phyloP scores from a whole-genome alignment of 495 filamentous ascomycete genomes.

The Penicillium macrosclerotiorum region DNA sequence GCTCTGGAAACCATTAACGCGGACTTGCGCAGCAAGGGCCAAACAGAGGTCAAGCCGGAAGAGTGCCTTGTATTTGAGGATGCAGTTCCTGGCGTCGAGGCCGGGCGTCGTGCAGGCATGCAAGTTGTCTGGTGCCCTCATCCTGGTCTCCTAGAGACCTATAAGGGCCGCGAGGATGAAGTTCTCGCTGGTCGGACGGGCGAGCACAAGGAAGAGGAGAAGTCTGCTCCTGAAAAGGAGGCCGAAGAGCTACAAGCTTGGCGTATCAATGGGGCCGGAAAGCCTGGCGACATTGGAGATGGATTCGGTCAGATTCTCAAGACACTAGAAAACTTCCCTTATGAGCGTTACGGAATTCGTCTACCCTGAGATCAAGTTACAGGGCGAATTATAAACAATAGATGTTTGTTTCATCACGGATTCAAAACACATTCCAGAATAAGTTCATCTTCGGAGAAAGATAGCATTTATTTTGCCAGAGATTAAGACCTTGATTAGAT shows the following conservation, averaged over 20 bases:
- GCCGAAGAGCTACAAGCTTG: conserved; percentile 40
- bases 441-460: too few relatives aligned
- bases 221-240: conserved; percentile 42
- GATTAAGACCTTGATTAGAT: too few relatives aligned
- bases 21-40: conserved; percentile 54
- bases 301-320: conserved; percentile 66
- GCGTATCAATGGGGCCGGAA: conserved; percentile 45
- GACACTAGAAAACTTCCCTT: conserved; percentile 70
- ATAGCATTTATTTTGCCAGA: too few relatives aligned
- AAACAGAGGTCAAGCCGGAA: conserved; percentile 68
- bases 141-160: conserved; percentile 71
- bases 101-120: conserved; percentile 91
- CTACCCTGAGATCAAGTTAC: conserved; percentile 14
- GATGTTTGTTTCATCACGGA: too few relatives aligned
- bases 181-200: conserved; percentile 83
- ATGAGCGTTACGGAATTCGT: conserved; percentile 65
- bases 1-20: conserved; percentile 84
- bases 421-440: too few relatives aligned
- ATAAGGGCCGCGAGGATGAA: conserved; percentile 69
- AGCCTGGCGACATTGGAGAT: conserved; percentile 59
- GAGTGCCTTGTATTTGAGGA: conserved; percentile 98
- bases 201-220: conserved; percentile 58
- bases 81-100: conserved; percentile 86
- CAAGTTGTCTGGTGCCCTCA: conserved; percentile 92
- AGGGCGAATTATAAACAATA: too few relatives aligned